Conservation (phyloP, 495 filamentous ascomycete species). For the Talaromyces proteolyticus region DNA sequence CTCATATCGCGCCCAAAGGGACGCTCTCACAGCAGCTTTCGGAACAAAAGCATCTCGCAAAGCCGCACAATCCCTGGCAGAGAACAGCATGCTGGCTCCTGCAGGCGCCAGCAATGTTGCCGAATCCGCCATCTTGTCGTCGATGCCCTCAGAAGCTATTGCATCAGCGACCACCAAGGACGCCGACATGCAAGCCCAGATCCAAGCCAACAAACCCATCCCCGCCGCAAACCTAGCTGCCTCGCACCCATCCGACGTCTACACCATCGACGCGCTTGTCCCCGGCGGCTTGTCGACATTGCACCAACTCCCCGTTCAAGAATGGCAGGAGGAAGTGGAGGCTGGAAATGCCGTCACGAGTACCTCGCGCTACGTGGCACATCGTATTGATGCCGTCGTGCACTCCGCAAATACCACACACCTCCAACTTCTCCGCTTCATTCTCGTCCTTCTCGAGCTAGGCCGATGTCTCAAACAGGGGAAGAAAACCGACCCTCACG, state of each 20-base stretch:
- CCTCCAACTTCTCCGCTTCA: slow-evolving; percentile 53
- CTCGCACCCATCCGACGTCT: slow-evolving; percentile 72
- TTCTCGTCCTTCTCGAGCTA: slow-evolving; percentile 62
- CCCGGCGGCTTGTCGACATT: slow-evolving; percentile 39
- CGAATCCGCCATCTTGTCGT: slow-evolving; percentile 56
- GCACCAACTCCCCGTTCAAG: slow-evolving; percentile 58
- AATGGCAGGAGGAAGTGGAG: slow-evolving; percentile 67
- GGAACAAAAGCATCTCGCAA: slow-evolving; percentile 93
- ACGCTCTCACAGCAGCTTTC: slow-evolving; percentile 78
- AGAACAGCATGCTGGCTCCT: slow-evolving; percentile 65
- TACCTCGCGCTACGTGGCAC: slow-evolving; percentile 61
- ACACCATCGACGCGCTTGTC: slow-evolving; percentile 64
- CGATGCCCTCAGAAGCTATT: slow-evolving; percentile 47
- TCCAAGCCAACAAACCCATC: slow-evolving; percentile 69
- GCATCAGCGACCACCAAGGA: slow-evolving; percentile 57
- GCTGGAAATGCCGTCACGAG: slow-evolving; percentile 47
- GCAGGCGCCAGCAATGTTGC: slow-evolving; percentile 46
- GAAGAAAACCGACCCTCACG: slow-evolving; percentile 11
- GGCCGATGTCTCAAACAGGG: slow-evolving; percentile 35
- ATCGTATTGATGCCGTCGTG: slow-evolving; percentile 51
- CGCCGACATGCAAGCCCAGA: slow-evolving; percentile 56
- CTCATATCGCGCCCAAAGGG: slow-evolving; percentile 53
- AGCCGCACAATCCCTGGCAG: slow-evolving; percentile 65
- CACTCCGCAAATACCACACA: slow-evolving; percentile 48
- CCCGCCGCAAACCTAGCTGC: slow-evolving; percentile 71